phyloP scores from a whole-genome alignment of 768 basidiomycete genomes.

The Saitozyma sp. region DNA sequence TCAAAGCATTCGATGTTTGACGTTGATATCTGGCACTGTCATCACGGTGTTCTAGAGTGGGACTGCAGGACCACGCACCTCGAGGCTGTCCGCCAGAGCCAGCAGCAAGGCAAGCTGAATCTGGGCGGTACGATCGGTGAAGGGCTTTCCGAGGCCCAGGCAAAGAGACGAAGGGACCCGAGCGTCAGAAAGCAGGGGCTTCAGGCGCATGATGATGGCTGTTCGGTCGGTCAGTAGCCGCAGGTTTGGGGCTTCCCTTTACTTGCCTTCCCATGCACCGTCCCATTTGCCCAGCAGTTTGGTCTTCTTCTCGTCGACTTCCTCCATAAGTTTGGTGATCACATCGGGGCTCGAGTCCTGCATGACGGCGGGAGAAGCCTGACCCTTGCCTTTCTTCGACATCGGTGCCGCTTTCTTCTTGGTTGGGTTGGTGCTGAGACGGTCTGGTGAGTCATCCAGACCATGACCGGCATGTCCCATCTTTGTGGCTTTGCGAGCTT shows the following conservation, averaged over 20 bases:
- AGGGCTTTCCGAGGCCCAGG: constrained; percentile 35
- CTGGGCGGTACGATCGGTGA: constrained; percentile 38
- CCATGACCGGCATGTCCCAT: not conserved
- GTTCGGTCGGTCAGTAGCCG: not conserved
- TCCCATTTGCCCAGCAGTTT: constrained; percentile 39
- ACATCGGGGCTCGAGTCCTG: too few species aligned
- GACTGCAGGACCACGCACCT: constrained; percentile 16
- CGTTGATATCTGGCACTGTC: not conserved
- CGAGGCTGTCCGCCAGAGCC: constrained; percentile 15
- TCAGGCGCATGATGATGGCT: not conserved
- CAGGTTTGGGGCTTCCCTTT: not conserved
- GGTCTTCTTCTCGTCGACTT: constrained; percentile 27
- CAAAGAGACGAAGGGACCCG: constrained; percentile 17
- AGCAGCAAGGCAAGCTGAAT: constrained; percentile 41
- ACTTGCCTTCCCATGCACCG: constrained; percentile 29
- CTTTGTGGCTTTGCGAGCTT: constrained; percentile 11
- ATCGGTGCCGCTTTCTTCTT: not conserved
- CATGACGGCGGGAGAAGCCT: not conserved
- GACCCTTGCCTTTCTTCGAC: constrained; percentile 15
- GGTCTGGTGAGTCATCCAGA: too few species aligned
- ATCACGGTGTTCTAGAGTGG: not conserved
- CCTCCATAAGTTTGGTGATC: constrained; percentile 1
- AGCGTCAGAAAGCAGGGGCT: not conserved
- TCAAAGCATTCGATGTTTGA: constrained; percentile 29
- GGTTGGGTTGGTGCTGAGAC: too few species aligned